These are phyloP conservation scores for Geranium brycei DNA, from an alignment of 345 rosid species.

Conservation along the genomic window DNA sequence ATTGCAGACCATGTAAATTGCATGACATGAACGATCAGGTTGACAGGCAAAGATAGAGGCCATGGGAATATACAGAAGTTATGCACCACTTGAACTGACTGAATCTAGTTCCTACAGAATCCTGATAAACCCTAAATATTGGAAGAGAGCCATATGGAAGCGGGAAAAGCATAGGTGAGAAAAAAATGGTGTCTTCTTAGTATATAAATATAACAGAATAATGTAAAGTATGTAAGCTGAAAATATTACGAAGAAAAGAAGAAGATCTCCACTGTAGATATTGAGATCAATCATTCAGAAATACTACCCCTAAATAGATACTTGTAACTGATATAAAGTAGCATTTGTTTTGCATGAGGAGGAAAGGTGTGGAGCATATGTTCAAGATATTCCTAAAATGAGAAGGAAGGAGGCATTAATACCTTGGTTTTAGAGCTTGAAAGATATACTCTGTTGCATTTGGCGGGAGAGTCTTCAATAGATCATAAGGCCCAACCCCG, in stretches of 20 bases:
- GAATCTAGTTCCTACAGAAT: too few relatives aligned
- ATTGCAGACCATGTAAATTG: constrained; percentile 22
- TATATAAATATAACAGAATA: too few relatives aligned
- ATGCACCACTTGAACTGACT: too few relatives aligned
- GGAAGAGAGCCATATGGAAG: not conserved
- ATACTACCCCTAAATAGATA: not conserved
- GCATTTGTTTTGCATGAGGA: too few relatives aligned
- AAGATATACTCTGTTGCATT: constrained; percentile 53
- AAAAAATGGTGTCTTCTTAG: too few relatives aligned
- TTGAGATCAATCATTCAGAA: not conserved
- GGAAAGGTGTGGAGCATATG: too few relatives aligned
- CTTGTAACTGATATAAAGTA: not conserved
- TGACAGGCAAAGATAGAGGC: not conserved
- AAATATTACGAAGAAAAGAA: too few relatives aligned
- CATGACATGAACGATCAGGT: not conserved
- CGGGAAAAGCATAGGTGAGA: not conserved
- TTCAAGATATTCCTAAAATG: too few relatives aligned
- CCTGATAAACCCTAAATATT: too few relatives aligned
- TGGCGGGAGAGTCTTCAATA: constrained; percentile 30
- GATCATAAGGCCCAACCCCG: constrained; percentile 31
- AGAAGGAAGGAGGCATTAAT: not conserved
- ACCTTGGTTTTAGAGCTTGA: constrained; percentile 61
- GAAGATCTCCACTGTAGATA: not conserved
- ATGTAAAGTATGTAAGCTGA: too few relatives aligned
- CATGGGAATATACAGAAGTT: not conserved